A percentile compares a stretch with the other conserved stretches of the same genome.
These are phyloP conservation scores for Fusarium scirpi DNA, from an alignment of 2,329 filamentous ascomycete genomes.

Conservation along the genomic window DNA sequence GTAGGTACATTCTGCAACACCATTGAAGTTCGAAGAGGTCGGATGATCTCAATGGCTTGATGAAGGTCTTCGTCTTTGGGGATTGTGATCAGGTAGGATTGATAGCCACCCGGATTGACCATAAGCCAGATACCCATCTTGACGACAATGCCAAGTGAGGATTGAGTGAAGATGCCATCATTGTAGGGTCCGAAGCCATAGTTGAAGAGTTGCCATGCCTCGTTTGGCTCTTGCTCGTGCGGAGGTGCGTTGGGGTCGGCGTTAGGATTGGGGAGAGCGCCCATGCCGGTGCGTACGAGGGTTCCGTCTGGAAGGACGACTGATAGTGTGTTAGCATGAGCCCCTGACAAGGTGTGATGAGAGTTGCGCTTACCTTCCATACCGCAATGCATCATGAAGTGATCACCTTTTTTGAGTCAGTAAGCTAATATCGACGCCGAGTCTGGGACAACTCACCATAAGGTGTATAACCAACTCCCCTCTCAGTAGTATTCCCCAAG, in stretches of 20 bases:
- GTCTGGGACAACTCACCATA: conserved; percentile 10
- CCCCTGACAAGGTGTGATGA: fast-evolving
- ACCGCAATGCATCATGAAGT: conserved; percentile 40
- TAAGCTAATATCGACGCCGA: fast-evolving
- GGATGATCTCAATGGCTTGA: conserved; percentile 38
- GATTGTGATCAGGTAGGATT: conserved; percentile 40
- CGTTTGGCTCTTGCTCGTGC: conserved; percentile 32
- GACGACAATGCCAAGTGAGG: conserved; percentile 31
- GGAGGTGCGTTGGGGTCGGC: conserved; percentile 26
- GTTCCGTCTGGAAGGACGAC: conserved; percentile 32
- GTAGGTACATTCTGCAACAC: conserved; percentile 41
- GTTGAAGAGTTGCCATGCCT: conserved; percentile 36
- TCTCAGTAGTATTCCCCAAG: conserved; percentile 31
- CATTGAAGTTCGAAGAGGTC: conserved; percentile 38
- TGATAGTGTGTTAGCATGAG: fast-evolving
- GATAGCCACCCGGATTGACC: conserved; percentile 30
- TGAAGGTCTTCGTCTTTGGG: conserved; percentile 39
- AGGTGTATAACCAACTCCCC: conserved; percentile 37
- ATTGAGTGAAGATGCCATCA: conserved; percentile 35
- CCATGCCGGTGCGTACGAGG: conserved; percentile 35
- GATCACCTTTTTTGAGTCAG: neutral
- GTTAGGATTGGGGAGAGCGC: conserved; percentile 32
- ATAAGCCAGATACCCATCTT: conserved; percentile 41
- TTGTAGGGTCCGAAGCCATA: conserved; percentile 36
- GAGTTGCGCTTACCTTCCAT: conserved; percentile 28